Percentiles rank a stretch among this genome's conserved stretches.
Conservation (phyloP, 257 asterid species). For the Solanum infundibuliforme region DNA sequence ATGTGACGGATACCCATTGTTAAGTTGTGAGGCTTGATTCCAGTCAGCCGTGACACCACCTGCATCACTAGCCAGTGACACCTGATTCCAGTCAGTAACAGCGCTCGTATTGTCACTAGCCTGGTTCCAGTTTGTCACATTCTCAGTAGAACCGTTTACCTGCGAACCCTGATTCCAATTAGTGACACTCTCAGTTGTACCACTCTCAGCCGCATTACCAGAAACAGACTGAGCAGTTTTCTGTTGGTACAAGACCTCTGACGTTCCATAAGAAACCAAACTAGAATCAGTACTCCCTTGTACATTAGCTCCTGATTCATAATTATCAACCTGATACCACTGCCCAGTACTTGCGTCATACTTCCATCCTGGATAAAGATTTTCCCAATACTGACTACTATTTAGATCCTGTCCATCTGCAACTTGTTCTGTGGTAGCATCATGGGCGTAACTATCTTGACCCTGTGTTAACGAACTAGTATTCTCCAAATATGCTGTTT, state of each 20-base stretch:
- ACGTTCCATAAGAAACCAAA: conserved; percentile 19
- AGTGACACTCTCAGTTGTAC: conserved; percentile 30
- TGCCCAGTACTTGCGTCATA: conserved; percentile 57
- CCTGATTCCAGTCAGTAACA: conserved; percentile 5
- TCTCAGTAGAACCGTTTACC: background rate
- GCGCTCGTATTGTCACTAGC: background rate
- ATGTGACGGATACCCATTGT: conserved; percentile 67
- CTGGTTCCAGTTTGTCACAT: conserved; percentile 1
- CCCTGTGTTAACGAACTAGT: conserved; percentile 14
- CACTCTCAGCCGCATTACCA: conserved; percentile 41
- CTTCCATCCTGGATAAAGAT: conserved; percentile 89
- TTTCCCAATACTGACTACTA: conserved; percentile 68
- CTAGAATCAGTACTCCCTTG: conserved; percentile 16
- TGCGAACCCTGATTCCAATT: conserved; percentile 41
- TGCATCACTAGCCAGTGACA: conserved; percentile 19
- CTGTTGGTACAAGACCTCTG: conserved; percentile 64
- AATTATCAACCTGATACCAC: conserved; percentile 80
- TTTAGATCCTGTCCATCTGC: conserved; percentile 34
- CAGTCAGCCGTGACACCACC: conserved; percentile 24
- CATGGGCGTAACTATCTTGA: conserved; percentile 28
- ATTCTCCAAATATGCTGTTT: conserved; percentile 20
- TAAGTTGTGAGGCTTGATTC: conserved; percentile 44
- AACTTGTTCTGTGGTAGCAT: conserved; percentile 33
- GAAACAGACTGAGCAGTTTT: conserved; percentile 46
- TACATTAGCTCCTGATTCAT: conserved; percentile 21